Base-by-base conservation (phyloP, 2,329 filamentous ascomycete species). In the Lomentospora prolificans region DNA sequence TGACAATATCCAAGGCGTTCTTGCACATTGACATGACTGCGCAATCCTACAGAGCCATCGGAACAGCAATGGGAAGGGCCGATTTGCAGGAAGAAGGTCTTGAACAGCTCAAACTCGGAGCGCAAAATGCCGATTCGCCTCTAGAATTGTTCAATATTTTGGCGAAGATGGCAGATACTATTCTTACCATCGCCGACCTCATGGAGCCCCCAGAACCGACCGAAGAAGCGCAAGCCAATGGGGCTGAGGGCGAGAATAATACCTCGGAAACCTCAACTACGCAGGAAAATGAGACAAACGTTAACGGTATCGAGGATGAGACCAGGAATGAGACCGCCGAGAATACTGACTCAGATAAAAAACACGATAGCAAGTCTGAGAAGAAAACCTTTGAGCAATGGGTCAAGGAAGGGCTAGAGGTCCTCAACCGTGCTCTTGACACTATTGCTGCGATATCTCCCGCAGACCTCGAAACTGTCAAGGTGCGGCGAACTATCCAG, bases 21-120 rank as follows among this genome's bases (percentile, higher is more conserved):
- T 28, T 36, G 22, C 44, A 55, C 31, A 55, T 55, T 17, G 44
- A 50, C 19, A 55, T 50, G 46, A 50, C 53, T 19, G 41, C 44
- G 8, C 41, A 55, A n/a, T 36, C 44, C 7, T 55, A 55, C n/a
- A 17, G 27, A 4, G 9, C 44, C 41, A 51, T 55, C 14, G 41
- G 25, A 2, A 12, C 17, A 27, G 10, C 53, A 5, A 36, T 55
- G 53, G 14, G 8, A 12, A 19, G 3, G 2, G 2, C 6, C 8
- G 27, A 28, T 12, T n/a, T 50, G 28, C 6, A 25, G n/a, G n/a
- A 27, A 4, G 17, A 28, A 4, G 28, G 8, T n/a, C 44, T 55
- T 8, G 41, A 50, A 14, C 53, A 55, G 44, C 22, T 51, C 3
- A 48, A 39, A 14, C 9, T 55, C 3, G 53, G 36, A 3, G 9